Conservation (phyloP, 2,329 filamentous ascomycete genomes). For the Fusarium decemcellulare region DNA sequence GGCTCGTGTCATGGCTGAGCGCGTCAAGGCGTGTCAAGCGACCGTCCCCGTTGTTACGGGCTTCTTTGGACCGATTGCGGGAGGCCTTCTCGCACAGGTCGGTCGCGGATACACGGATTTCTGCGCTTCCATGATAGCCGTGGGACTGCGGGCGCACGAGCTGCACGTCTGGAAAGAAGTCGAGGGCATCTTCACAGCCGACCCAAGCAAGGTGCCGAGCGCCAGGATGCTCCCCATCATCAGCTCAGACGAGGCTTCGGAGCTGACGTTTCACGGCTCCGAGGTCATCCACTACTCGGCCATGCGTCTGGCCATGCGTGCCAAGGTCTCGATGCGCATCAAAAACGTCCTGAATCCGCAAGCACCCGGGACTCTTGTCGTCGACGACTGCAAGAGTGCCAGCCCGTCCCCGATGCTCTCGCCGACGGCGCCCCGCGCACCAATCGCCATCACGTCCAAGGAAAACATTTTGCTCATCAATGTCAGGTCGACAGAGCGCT, state of each 20-base stretch:
- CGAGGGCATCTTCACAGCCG: constrained; percentile 22
- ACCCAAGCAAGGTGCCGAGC: constrained; percentile 12
- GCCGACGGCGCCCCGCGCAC: too few relatives aligned
- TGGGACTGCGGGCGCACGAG: constrained; percentile 7
- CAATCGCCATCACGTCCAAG: too few relatives aligned
- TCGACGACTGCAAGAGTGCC: too few relatives aligned
- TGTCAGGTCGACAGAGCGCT: too few relatives aligned
- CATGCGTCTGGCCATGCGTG: background rate
- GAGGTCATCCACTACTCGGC: constrained; percentile 16
- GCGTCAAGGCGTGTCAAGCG: background rate
- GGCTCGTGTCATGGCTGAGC: constrained; percentile 6
- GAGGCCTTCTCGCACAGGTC: constrained; percentile 6
- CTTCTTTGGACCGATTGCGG: constrained; percentile 20
- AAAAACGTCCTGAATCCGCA: constrained; percentile 10
- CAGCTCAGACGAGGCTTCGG: constrained; percentile 16
- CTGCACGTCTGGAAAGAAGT: constrained; percentile 27
- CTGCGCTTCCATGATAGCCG: constrained; percentile 21
- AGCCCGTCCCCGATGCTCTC: too few relatives aligned
- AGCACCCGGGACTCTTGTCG: background rate
- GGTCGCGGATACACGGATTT: constrained; percentile 22
- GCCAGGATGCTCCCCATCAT: constrained; percentile 13
- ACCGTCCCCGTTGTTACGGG: constrained; percentile 11
- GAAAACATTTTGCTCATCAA: too few relatives aligned
- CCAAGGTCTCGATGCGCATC: constrained; percentile 2
- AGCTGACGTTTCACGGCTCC: constrained; percentile 14